These are phyloP conservation scores for Debaryomyces psychrophilus DNA, from an alignment of 1,139 yeast species.

Conservation along the genomic window DNA sequence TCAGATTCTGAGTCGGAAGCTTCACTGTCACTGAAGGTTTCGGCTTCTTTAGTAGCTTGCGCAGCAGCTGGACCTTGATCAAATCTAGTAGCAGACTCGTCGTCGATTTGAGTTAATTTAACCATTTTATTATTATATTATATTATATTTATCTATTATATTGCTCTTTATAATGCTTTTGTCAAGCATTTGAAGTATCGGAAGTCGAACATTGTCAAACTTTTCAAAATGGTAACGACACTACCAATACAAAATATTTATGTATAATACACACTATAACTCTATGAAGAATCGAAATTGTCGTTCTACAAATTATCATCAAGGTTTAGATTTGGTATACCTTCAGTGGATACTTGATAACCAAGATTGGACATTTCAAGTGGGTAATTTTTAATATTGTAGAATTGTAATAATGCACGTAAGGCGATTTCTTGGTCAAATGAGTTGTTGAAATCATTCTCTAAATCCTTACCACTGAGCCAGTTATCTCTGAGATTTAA, in stretches of 20 bases:
- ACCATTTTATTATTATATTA: slow-evolving; percentile 51
- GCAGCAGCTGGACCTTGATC: slow-evolving; percentile 28
- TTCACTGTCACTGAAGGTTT: slow-evolving; percentile 35
- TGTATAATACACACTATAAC: not conserved
- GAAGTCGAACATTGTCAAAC: slow-evolving; percentile 8
- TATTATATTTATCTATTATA: not conserved
- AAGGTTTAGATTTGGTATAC: slow-evolving; percentile 19
- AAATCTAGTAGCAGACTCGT: slow-evolving; percentile 48
- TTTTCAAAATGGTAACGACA: slow-evolving; percentile 5
- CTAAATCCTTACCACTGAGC: slow-evolving; percentile 84
- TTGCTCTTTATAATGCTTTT: slow-evolving; percentile 3
- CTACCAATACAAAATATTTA: not conserved
- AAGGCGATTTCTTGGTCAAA: slow-evolving; percentile 86
- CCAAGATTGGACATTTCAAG: slow-evolving; percentile 58
- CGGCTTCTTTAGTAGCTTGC: slow-evolving; percentile 26
- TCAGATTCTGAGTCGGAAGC: slow-evolving; percentile 60
- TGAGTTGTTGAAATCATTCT: slow-evolving; percentile 74
- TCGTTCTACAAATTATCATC: slow-evolving; percentile 1
- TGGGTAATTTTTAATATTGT: slow-evolving; percentile 64
- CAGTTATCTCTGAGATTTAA: slow-evolving; percentile 80
- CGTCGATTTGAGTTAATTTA: slow-evolving; percentile 72
- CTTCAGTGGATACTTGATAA: slow-evolving; percentile 39
- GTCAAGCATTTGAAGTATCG: slow-evolving; percentile 5
- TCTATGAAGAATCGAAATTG: not conserved
- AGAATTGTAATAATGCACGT: slow-evolving; percentile 77